Evolutionary conservation across 768 basidiomycete genomes (phyloP).

Genomic region (Boletus sp.): DNA sequence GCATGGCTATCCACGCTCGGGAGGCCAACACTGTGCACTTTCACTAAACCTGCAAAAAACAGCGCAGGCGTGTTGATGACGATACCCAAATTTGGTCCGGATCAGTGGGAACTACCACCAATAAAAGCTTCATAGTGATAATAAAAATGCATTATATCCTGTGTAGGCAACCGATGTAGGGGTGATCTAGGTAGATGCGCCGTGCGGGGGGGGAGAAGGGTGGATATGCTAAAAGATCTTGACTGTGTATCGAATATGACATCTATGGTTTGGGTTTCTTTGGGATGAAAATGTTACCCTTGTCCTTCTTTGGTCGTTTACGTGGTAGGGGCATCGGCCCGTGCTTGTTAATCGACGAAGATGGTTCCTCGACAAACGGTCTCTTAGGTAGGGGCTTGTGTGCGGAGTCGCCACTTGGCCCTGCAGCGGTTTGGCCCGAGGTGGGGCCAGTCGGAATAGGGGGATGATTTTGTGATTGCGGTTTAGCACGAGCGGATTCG

Average conservation of each 20-base stretch:
- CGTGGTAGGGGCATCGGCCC: constrained; percentile 27
- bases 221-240: not conserved
- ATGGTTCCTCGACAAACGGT: constrained; percentile 12
- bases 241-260: not conserved
- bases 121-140: constrained; percentile 23
- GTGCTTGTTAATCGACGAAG: constrained; percentile 19
- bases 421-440: not conserved
- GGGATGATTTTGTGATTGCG: constrained; percentile 12
- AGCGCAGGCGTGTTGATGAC: constrained; percentile 65
- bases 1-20: constrained; percentile 84
- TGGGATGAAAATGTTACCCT: constrained; percentile 56
- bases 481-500: constrained; percentile 28
- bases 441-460: not conserved
- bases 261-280: constrained; percentile 42
- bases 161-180: constrained; percentile 5
- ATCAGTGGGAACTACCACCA: constrained; percentile 85
- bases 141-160: constrained; percentile 21
- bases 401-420: constrained; percentile 7
- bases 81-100: constrained; percentile 80
- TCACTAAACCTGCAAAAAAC: constrained; percentile 80
- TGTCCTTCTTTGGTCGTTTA: constrained; percentile 34
- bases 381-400: constrained; percentile 20
- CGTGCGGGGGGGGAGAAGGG: not conserved
- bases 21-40: constrained; percentile 76
- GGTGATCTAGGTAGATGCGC: constrained; percentile 7